Evolutionary conservation across 257 asterid species (phyloP).

Genomic region (Nemophila menziesii): DNA sequence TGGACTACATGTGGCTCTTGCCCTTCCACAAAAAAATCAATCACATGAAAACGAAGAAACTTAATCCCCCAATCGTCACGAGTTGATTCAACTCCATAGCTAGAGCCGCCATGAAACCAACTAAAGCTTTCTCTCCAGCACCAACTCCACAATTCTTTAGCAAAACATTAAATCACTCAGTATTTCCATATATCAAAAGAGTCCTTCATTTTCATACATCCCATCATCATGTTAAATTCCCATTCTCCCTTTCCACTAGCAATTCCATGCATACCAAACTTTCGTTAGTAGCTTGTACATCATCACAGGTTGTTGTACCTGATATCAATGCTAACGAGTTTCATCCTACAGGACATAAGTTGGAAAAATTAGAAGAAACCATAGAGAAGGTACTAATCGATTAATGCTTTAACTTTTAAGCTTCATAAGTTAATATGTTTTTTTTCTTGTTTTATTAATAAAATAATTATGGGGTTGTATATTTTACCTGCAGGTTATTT

Average conservation of each 20-base stretch:
- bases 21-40: neutral
- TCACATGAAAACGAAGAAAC: neutral
- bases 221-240: conserved; percentile 6
- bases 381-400: conserved; percentile 47
- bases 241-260: conserved; percentile 4
- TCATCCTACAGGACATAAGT: conserved; percentile 11
- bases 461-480: too few species aligned
- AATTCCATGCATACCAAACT: conserved; percentile 3
- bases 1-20: neutral
- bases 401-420: too few species aligned
- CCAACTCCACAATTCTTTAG: conserved; percentile 19
- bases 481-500: conserved; percentile 40
- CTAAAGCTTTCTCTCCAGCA: conserved; percentile 23
- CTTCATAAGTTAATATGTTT: neutral
- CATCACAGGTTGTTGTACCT: conserved; percentile 24
- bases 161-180: conserved; percentile 11
- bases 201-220: conserved; percentile 13
- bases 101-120: conserved; percentile 26
- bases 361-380: conserved; percentile 31
- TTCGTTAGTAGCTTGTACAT: conserved; percentile 7
- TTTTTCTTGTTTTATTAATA: too few species aligned
- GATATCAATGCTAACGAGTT: conserved; percentile 25
- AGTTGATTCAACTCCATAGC: too few species aligned
- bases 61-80: too few species aligned
- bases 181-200: conserved; percentile 25